Percentiles rank a stretch among this genome's conserved stretches.
These are phyloP conservation scores for Aureobasidium leucospermi DNA, from an alignment of 2,329 filamentous ascomycete genomes.

Conservation along the genomic window DNA sequence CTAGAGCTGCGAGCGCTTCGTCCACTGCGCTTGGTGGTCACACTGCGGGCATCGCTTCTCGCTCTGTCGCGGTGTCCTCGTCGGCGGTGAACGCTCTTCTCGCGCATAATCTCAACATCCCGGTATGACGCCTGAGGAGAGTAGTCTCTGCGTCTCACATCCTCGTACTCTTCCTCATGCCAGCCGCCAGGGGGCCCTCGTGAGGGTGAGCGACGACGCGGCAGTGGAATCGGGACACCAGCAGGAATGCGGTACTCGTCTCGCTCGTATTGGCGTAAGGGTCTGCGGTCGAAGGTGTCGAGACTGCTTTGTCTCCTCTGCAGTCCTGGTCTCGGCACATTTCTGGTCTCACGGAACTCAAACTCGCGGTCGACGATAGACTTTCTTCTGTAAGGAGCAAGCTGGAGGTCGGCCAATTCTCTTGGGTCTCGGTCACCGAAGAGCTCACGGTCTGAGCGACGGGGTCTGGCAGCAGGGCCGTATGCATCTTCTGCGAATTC, in stretches of 20 bases:
- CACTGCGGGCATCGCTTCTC: slow-evolving; percentile 18
- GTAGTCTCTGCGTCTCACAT: slow-evolving; percentile 41
- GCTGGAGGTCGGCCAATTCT: slow-evolving; percentile 43
- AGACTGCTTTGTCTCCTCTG: slow-evolving; percentile 79
- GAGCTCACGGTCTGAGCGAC: slow-evolving; percentile 36
- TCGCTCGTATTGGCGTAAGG: slow-evolving; percentile 47
- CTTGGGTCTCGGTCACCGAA: slow-evolving; percentile 41
- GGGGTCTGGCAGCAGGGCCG: slow-evolving; percentile 23
- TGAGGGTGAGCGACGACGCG: slow-evolving; percentile 52
- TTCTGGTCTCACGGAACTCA: slow-evolving; percentile 28
- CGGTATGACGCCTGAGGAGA: slow-evolving; percentile 38
- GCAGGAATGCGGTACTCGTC: slow-evolving; percentile 58
- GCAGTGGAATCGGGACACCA: slow-evolving; percentile 63
- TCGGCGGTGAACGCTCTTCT: slow-evolving; percentile 33
- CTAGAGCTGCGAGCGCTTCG: slow-evolving; percentile 17
- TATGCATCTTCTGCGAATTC: slow-evolving; percentile 46
- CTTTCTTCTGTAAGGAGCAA: slow-evolving; percentile 53
- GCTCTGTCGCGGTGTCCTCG: slow-evolving; percentile 16
- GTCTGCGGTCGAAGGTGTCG: slow-evolving; percentile 79
- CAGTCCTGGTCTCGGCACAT: slow-evolving; percentile 56
- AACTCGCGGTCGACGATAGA: slow-evolving; percentile 51
- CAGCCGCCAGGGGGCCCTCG: slow-evolving; percentile 42
- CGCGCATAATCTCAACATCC: slow-evolving; percentile 41
- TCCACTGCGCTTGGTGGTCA: slow-evolving; percentile 14
- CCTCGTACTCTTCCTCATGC: slow-evolving; percentile 65